A percentile compares a stretch with the other conserved stretches of the same genome.
Evolutionary conservation across 352 stramenopile genomes (phyloP).

Genomic region (Globisporangium megalacanthum): DNA sequence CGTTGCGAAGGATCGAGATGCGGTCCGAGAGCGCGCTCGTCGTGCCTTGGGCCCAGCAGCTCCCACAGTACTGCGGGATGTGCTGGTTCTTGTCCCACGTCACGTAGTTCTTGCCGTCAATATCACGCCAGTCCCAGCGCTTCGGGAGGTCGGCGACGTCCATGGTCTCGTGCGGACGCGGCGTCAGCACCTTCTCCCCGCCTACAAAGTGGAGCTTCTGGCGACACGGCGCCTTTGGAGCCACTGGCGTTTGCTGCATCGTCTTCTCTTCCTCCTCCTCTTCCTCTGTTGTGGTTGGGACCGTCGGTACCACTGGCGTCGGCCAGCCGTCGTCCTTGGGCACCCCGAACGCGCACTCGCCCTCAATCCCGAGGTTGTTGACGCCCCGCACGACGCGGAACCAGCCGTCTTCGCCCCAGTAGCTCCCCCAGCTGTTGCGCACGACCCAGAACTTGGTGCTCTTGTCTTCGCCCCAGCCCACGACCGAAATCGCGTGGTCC

Average conservation of each 20-base stretch:
- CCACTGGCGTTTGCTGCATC: constrained; percentile 16
- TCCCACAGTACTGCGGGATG: constrained; percentile 93
- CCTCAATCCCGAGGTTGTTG: constrained; percentile 94
- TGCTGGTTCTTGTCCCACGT: constrained; percentile 99
- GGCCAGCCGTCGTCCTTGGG: constrained; percentile 78
- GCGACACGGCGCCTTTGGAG: constrained; percentile 34
- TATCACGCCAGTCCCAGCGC: constrained; percentile 92
- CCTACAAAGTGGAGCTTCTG: constrained; percentile 57
- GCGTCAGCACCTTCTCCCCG: constrained; percentile 65
- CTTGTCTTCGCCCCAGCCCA: constrained; percentile 92
- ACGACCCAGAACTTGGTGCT: constrained; percentile 93
- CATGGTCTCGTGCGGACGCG: constrained; percentile 73
- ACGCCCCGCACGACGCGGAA: constrained; percentile 89
- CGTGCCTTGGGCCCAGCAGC: constrained; percentile 89
- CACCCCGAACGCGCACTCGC: constrained; percentile 90
- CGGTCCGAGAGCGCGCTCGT: constrained; percentile 87
- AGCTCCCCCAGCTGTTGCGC: constrained; percentile 93
- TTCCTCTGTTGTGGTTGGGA: constrained; percentile 17
- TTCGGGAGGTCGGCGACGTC: constrained; percentile 84
- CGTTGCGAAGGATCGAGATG: constrained; percentile 89
- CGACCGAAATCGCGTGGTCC: constrained; percentile 94
- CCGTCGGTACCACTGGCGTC: constrained; percentile 17
- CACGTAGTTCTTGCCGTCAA: constrained; percentile 92
- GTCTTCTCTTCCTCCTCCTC: constrained; percentile 11
- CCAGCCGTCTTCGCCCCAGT: constrained; percentile 95